These are phyloP conservation scores for Boletus semigastroideus DNA, from an alignment of 1,284 basidiomycete genomes.

Conservation along the genomic window DNA sequence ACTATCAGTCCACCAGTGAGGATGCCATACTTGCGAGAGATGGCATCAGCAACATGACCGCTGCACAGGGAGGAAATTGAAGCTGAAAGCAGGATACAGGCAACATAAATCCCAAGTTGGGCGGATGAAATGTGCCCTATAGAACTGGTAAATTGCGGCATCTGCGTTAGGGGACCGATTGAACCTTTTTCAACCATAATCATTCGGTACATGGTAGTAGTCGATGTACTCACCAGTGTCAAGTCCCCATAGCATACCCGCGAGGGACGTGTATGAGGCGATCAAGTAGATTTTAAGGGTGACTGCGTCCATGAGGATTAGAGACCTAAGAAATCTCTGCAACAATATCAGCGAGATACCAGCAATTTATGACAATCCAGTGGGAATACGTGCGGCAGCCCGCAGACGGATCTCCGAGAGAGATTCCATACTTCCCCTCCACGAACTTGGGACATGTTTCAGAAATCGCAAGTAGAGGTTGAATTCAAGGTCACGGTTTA, in stretches of 20 bases:
- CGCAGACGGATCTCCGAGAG: neutral
- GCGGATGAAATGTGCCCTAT: conserved; percentile 38
- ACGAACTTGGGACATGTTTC: neutral
- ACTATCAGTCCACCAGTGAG: conserved; percentile 43
- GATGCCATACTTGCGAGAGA: conserved; percentile 49
- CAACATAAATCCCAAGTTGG: conserved; percentile 44
- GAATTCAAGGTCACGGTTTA: too few species aligned
- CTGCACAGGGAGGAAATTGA: conserved; percentile 44
- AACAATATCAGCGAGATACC: neutral
- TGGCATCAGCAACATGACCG: conserved; percentile 46
- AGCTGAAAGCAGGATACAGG: conserved; percentile 48
- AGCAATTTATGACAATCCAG: neutral
- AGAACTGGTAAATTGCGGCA: conserved; percentile 41
- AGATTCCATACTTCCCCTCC: too few species aligned
- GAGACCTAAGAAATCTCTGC: neutral
- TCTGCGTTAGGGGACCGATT: conserved; percentile 46
- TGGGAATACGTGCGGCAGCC: neutral
- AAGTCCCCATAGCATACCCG: conserved; percentile 35
- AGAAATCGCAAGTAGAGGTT: neutral
- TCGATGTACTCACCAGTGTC: conserved; percentile 25
- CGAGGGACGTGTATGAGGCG: conserved; percentile 27
- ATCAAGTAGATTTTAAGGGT: conserved; percentile 27
- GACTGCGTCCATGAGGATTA: conserved; percentile 14
- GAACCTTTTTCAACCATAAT: conserved; percentile 34
- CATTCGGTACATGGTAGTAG: neutral